Base-by-base conservation (phyloP, 495 filamentous ascomycete species). In the Aspergillus bridgeri region DNA sequence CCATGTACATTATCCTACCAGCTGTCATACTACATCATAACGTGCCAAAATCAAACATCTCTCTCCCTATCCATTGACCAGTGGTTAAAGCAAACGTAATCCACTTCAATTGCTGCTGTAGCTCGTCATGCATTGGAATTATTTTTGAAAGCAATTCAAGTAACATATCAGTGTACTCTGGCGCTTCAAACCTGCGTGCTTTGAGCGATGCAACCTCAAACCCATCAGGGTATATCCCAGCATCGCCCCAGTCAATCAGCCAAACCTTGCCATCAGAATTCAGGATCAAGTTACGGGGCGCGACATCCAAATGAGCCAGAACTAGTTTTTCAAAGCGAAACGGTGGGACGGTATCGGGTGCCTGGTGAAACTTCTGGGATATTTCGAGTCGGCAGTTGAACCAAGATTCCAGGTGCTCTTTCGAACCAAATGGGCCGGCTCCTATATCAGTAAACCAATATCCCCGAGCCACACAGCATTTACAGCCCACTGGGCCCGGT, bases 151-250 rank as follows among this genome's bases (percentile, higher is more conserved):
- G 42, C 22, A 46, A 47, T 55, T 55, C 53, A 55, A 55, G 42
- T 29, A 55, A 46, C 42, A 55, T 55, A 48, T 55, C 53, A 55
- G 33, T 55, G 22, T 55, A 55, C 42, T 48, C 6, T 55, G 42
- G 53, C 53, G 42, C n/a, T 55, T 55, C 53, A 19, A 48, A 48
- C 42, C 42, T 46, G 1, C 53, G 53, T 44, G 29, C 33, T 55
- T 48, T 55, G 53, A 55, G 53, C 42, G 53, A 55, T 25, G 53
- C 53, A 20, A 55, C 53, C 42, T 55, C 53, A 55, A 55, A 55
- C 19, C 53, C 53, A 25, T 55, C 53, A 23, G 53, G 53, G 42
- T 47, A 55, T 55, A 55, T 55, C 53, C 53, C 53, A 55, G 53
- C 42, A 23, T 55, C 53, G 19, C 53, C 53, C 53, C 53, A 56